Conservation (phyloP, 345 rosid genomes). For the Corymbia maculata region DNA sequence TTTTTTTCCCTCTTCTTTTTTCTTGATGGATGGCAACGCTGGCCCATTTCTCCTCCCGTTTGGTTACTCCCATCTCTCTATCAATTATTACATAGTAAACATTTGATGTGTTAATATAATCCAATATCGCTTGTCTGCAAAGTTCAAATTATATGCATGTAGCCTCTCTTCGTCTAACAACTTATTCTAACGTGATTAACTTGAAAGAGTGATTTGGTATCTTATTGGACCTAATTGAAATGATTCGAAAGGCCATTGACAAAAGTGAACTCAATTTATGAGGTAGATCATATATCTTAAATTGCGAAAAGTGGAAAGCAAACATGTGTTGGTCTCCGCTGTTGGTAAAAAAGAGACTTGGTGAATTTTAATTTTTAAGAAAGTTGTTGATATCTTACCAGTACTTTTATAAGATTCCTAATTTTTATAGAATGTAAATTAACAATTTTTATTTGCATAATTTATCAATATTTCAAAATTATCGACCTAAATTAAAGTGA, state of each 20-base stretch:
- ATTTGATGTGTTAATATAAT: no score
- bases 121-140: not conserved
- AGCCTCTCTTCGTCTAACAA: no score
- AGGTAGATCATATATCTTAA: not conserved
- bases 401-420: fast-evolving
- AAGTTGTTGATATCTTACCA: not conserved
- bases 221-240: not conserved
- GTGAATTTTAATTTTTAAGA: not conserved
- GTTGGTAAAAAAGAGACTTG: not conserved
- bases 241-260: not conserved
- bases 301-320: not conserved
- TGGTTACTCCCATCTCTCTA: not conserved
- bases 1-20: not conserved
- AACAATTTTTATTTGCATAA: not conserved
- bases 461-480: fast-evolving
- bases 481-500: not conserved
- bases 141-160: no score
- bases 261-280: not conserved
- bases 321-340: not conserved
- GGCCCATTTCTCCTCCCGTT: not conserved
- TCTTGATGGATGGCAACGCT: not conserved
- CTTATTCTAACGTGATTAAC: no score
- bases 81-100: no score
- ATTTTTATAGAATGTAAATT: no score
- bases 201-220: no score